Evolutionary conservation across 176 grass and related monocot species (phyloP).

Genomic region (Puccinellia tenuiflora): DNA sequence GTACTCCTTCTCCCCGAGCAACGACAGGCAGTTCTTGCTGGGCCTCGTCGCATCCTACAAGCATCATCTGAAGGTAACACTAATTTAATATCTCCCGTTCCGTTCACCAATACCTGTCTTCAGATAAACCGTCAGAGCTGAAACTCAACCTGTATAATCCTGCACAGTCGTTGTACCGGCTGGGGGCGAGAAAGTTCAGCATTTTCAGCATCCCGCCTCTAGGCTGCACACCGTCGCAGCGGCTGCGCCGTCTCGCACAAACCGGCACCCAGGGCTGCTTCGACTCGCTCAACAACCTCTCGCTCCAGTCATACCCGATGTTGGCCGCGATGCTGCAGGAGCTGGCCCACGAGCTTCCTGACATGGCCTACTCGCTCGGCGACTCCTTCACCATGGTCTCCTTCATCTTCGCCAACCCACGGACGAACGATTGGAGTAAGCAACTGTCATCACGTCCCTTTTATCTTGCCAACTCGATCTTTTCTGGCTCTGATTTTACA

Average conservation of each 20-base stretch:
- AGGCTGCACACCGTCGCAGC: conserved; percentile 45
- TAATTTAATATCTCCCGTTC: too few species aligned
- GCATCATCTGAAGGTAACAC: conserved; percentile 12
- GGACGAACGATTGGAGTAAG: conserved; percentile 15
- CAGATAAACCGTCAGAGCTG: not conserved
- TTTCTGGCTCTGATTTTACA: not conserved
- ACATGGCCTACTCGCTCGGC: conserved; percentile 47
- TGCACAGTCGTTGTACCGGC: conserved; percentile 11
- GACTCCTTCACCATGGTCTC: conserved; percentile 30
- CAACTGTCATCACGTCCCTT: not conserved
- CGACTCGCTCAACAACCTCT: conserved; percentile 30
- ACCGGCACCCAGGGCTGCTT: conserved; percentile 25
- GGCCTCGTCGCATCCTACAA: conserved; percentile 28
- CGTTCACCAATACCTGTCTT: not conserved
- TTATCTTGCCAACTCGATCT: too few species aligned
- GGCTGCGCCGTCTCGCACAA: conserved; percentile 13
- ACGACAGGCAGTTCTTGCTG: conserved; percentile 7
- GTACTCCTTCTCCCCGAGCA: conserved; percentile 18
- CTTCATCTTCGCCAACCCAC: conserved; percentile 28
- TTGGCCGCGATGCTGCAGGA: conserved; percentile 10
- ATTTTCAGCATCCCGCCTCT: conserved; percentile 44
- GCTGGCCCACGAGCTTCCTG: conserved; percentile 21
- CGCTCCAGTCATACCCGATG: conserved; percentile 23
- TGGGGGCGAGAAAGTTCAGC: conserved; percentile 53
- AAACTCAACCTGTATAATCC: not conserved